Evolutionary conservation across 108 stramenopile species (phyloP).

Genomic region (Nitzschia inconspicua): DNA sequence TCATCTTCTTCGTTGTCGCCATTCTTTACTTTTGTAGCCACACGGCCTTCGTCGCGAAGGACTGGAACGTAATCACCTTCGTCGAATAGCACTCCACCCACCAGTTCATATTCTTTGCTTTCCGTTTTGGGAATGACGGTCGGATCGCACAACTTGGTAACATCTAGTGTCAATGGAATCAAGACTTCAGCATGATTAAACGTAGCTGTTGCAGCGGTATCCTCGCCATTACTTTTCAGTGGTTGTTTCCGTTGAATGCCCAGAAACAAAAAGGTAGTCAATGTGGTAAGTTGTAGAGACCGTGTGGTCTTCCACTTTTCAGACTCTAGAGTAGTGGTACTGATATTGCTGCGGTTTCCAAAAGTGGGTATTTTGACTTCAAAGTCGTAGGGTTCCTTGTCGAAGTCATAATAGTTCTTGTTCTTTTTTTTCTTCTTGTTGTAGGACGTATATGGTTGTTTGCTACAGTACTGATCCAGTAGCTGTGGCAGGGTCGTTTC

Average conservation of each 20-base stretch:
- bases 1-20: slow-evolving; percentile 12
- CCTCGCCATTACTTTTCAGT: not conserved
- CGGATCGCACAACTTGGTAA: slow-evolving; percentile 17
- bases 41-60: no score
- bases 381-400: slow-evolving; percentile 24
- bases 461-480: not conserved
- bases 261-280: slow-evolving; percentile 24
- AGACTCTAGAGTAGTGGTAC: not conserved
- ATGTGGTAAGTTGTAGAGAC: slow-evolving; percentile 1
- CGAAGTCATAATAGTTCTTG: slow-evolving; percentile 28
- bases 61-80: slow-evolving; percentile 30
- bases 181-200: slow-evolving; percentile 8
- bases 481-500: not conserved
- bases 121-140: slow-evolving; percentile 1
- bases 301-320: slow-evolving; percentile 13
- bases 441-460: not conserved
- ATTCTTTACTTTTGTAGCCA: not conserved
- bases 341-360: not conserved
- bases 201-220: not conserved
- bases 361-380: slow-evolving; percentile 23
- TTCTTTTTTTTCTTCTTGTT: not conserved
- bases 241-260: slow-evolving; percentile 13
- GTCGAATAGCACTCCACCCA: slow-evolving; percentile 26
- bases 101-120: slow-evolving; percentile 27
- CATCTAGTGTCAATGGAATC: slow-evolving; percentile 13